Conservation (phyloP, 495 filamentous ascomycete genomes). For the Daldinia grandis region DNA sequence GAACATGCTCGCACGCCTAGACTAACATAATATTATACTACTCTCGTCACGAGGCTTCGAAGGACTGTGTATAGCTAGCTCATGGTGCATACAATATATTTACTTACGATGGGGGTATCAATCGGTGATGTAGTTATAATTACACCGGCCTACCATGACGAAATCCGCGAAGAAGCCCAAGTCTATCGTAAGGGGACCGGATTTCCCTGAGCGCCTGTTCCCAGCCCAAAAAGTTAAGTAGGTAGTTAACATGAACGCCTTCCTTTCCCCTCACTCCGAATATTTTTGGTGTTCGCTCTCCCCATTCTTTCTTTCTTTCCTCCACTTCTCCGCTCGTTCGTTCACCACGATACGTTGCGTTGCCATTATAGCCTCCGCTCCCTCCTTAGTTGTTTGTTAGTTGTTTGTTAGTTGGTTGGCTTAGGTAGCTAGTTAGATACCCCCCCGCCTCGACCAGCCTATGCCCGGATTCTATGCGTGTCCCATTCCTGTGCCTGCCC, state of each 20-base stretch:
- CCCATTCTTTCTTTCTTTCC: too few species aligned
- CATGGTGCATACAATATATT: slow-evolving; percentile 1
- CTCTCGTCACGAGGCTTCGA: background rate
- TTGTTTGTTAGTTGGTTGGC: background rate
- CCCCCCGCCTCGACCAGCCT: background rate
- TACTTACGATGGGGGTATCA: slow-evolving; percentile 21
- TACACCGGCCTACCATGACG: slow-evolving; percentile 6
- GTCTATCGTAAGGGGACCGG: slow-evolving; percentile 15
- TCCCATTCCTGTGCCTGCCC: background rate
- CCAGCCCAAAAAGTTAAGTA: slow-evolving; percentile 8
- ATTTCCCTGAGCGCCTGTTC: slow-evolving; percentile 7
- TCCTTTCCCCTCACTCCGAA: background rate
- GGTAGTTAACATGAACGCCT: slow-evolving; percentile 19
- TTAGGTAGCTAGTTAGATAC: background rate
- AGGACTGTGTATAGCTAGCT: background rate
- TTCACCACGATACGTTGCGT: background rate
- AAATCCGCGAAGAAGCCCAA: slow-evolving; percentile 33
- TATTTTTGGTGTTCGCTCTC: background rate
- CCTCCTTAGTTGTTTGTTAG: background rate
- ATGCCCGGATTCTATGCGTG: background rate
- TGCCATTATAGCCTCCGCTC: background rate
- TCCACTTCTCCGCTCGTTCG: background rate
- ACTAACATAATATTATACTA: background rate
- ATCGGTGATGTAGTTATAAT: slow-evolving; percentile 14
- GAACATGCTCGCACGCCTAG: background rate